Evolutionary conservation across 1,139 yeast species (phyloP), one percentile per base, ranked within the genome.

Genomic region (Candida tetrigidarum): DNA sequence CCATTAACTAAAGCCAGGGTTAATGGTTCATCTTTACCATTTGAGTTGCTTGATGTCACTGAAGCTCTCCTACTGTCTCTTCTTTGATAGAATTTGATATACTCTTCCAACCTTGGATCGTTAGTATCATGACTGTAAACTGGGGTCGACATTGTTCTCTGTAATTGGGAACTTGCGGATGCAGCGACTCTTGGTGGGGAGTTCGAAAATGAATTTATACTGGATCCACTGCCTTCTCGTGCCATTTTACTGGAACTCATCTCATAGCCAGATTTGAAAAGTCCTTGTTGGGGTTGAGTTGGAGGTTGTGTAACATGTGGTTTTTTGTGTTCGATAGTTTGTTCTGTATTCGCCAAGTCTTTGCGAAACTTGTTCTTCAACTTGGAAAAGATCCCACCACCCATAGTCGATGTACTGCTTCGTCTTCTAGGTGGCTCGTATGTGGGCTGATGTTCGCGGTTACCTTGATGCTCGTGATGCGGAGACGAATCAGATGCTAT

Each of bases 61-160:
- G 66, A 58, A 14, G 59, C 49, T 40, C 55, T 55, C 8, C 57
- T 49, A 4, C 55, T 54, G 53, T 53, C 71, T 48, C 58, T 69
- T 48, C 71, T 75, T 45, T 70, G 68, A 55, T 78, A 81, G 53
- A 76, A 77, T 41, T 71, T 69, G 46, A 85, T 67, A 55, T 83
- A 85, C 43, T 80, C 83, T 33, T 80, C 79, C 32, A 85, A 59
- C 50, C 80, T 71, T 1, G 86, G 84, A 54, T 84, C 88, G 5
- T 54, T 28, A 3, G 51, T 19, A 7, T 45, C 49, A 6, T 41
- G 43, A 11, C 51, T 30, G 32, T 45, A 39, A 4, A 45, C 46
- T 9, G 63, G 59, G 2, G 58, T 48, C 1, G 63, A 54, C 47
- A 51, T 52, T 6, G 62, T 49, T 28, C 60, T 50, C n/a, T 50